Conservation (phyloP, 2,329 filamentous ascomycete genomes). For the Alternaria triticina region DNA sequence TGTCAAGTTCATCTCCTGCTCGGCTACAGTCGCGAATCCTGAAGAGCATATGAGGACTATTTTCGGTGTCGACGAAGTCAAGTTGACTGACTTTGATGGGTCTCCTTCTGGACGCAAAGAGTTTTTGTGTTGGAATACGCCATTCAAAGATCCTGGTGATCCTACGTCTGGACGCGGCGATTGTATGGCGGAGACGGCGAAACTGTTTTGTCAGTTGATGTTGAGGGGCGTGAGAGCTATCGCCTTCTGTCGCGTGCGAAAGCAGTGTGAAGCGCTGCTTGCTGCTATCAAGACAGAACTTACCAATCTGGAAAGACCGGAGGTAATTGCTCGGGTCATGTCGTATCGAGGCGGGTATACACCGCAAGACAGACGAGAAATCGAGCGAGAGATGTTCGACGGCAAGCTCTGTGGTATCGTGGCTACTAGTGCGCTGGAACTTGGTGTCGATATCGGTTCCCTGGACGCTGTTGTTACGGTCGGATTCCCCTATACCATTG, state of each 20-base stretch:
- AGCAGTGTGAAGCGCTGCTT: constrained; percentile 85
- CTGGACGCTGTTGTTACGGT: constrained; percentile 93
- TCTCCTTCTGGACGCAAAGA: constrained; percentile 93
- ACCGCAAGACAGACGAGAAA: constrained; percentile 82
- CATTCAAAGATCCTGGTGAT: constrained; percentile 87
- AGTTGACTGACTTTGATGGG: constrained; percentile 86
- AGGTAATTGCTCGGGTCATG: constrained; percentile 84
- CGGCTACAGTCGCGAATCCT: constrained; percentile 93
- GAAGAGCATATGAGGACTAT: constrained; percentile 89
- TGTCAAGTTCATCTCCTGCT: constrained; percentile 93
- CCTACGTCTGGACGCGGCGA: constrained; percentile 85
- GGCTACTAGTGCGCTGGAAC: constrained; percentile 88
- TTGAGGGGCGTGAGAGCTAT: constrained; percentile 89
- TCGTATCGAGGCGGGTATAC: constrained; percentile 96
- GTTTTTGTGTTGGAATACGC: constrained; percentile 97
- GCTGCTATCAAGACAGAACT: constrained; percentile 81
- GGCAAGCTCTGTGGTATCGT: constrained; percentile 92
- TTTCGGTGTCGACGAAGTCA: constrained; percentile 85
- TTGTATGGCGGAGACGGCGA: constrained; percentile 82
- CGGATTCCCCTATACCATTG: constrained; percentile 94
- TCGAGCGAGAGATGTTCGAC: constrained; percentile 97
- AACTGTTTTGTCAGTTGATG: constrained; percentile 88
- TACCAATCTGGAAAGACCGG: constrained; percentile 71
- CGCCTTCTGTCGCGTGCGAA: constrained; percentile 87
- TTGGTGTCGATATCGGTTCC: constrained; percentile 94